Evolutionary conservation across 345 rosid genomes (phyloP).

Genomic region (Gossypium rotundifolium): DNA sequence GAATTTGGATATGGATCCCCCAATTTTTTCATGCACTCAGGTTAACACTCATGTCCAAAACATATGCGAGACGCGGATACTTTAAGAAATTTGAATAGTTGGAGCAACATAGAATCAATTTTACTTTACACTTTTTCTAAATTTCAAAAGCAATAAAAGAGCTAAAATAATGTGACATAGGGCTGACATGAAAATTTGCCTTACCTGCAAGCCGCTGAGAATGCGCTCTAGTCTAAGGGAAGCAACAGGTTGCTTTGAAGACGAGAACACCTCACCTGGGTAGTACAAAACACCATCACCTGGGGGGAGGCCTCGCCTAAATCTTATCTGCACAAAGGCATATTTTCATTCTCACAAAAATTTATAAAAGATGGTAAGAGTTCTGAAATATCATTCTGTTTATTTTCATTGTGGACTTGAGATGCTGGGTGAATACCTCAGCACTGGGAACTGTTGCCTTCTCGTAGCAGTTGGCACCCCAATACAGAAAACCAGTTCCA

Average conservation of each 20-base stretch:
- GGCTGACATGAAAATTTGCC: background rate
- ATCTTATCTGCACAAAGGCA: slow-evolving; percentile 50
- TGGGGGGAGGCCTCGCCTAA: slow-evolving; percentile 89
- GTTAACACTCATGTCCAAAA: too few relatives aligned
- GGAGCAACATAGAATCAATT: too few relatives aligned
- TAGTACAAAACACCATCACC: slow-evolving; percentile 91
- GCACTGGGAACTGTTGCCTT: slow-evolving; percentile 89
- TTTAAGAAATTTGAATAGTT: too few relatives aligned
- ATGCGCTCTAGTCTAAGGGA: slow-evolving; percentile 85
- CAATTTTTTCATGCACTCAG: too few relatives aligned
- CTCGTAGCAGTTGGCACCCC: slow-evolving; percentile 99
- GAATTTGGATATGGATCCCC: too few relatives aligned
- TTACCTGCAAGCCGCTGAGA: slow-evolving; percentile 90
- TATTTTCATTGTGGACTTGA: background rate
- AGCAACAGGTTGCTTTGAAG: slow-evolving; percentile 75
- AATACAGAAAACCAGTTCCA: slow-evolving; percentile 86
- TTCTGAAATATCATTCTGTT: background rate
- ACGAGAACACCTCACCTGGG: slow-evolving; percentile 93
- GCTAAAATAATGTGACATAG: background rate
- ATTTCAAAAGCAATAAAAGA: background rate
- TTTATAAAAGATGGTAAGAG: background rate
- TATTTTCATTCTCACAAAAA: background rate
- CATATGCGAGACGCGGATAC: too few relatives aligned
- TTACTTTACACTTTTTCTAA: too few relatives aligned
- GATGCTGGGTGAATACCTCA: slow-evolving; percentile 49